Base-by-base conservation (phyloP, 2,329 filamentous ascomycete genomes). In the Colletotrichum siamense region DNA sequence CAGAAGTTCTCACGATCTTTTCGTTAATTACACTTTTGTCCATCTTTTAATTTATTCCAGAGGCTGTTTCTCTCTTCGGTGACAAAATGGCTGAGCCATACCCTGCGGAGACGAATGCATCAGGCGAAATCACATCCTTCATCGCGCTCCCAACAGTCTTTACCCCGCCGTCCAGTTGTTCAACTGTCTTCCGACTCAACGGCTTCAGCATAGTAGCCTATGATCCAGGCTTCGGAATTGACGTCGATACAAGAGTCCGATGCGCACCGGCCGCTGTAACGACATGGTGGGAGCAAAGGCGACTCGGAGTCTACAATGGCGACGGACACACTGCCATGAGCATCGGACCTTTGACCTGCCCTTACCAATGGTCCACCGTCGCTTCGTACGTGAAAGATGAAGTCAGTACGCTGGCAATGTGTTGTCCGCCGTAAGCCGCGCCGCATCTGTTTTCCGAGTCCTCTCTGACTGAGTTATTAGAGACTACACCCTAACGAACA, bases 281-380 rank as follows among this genome's bases (percentile, higher is more conserved):
- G 26, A 67, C 69, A 30, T 72, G 62, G 69, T 61, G 62, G 69
- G 69, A 72, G 32, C 69, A 67, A 39, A 34, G 69, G 18, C 62
- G 69, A 15, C 24, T 72, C 15, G 69, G 69, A 22, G n/a, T 59
- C 32, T 67, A 61, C 49, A 16, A 30, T 8, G 69, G 69, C 22
- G 49, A 72, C 34, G 69, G 69, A 18, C 69, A 72, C 18, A 72
- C 49, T 22, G 49, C 69, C n/a, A 52, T 72, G 4, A 72, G 62
- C 30, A 72, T 72, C 9, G 62, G 69, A 7, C 69, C 69, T 4
- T 16, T 72, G 24, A 15, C 18, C 3, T 67, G 69, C 18, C 69
- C 69, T 24, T 32, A 68, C 13, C 49, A 64, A 18, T 68, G 49
- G 62, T 28, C 26, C 2, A 72, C 69, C 4, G 69, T 72, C 57